These are phyloP conservation scores for Aspergillus calidoustus DNA, from an alignment of 2,329 filamentous ascomycete genomes.

Conservation along the genomic window DNA sequence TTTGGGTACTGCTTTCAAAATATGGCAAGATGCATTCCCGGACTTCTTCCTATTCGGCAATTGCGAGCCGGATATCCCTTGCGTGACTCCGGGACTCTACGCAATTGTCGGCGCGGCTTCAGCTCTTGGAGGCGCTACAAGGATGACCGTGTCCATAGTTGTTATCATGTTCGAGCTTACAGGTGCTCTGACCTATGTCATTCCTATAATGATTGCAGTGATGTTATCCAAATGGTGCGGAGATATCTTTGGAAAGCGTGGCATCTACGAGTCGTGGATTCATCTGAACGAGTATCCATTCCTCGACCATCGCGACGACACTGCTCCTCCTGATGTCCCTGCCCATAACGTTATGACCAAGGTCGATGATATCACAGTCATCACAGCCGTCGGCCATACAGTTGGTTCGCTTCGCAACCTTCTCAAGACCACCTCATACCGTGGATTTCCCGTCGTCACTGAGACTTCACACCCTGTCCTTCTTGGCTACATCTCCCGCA, in stretches of 20 bases:
- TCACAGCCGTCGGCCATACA: constrained; percentile 86
- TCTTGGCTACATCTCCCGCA: constrained; percentile 91
- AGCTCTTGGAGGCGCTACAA: constrained; percentile 88
- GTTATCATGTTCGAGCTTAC: constrained; percentile 99
- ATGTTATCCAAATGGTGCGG: constrained; percentile 99
- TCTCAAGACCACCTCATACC: constrained; percentile 75
- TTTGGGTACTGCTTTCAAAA: constrained; percentile 85
- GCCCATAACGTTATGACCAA: constrained; percentile 91
- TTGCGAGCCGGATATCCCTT: constrained; percentile 84
- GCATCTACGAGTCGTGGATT: constrained; percentile 99
- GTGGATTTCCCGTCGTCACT: constrained; percentile 88
- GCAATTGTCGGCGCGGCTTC: constrained; percentile 95
- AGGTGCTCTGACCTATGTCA: constrained; percentile 90
- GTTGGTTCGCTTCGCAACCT: constrained; percentile 74
- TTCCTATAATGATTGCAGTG: constrained; percentile 98
- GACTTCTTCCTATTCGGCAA: constrained; percentile 75
- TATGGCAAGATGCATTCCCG: constrained; percentile 80
- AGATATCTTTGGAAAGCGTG: constrained; percentile 87
- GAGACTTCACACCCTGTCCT: constrained; percentile 77
- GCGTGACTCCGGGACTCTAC: constrained; percentile 92
- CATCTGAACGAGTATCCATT: constrained; percentile 94
- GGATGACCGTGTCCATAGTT: constrained; percentile 97
- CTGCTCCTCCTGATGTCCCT: constrained; percentile 77
- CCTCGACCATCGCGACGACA: constrained; percentile 86
- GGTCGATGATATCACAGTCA: constrained; percentile 85